phyloP scores from a whole-genome alignment of 495 filamentous ascomycete species.

The Gamarada debralockiae region DNA sequence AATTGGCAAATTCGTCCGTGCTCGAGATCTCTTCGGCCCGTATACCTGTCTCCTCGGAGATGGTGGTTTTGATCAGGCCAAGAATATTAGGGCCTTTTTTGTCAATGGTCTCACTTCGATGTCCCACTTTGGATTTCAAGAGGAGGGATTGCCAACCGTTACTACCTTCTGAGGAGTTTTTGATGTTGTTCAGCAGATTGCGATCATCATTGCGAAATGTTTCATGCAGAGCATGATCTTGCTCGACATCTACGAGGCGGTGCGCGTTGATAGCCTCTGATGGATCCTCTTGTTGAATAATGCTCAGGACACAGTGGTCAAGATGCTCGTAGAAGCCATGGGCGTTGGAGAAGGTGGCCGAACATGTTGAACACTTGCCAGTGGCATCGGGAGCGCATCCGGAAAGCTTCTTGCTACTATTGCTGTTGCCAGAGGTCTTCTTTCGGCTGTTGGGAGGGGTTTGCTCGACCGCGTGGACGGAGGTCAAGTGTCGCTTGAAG shows the following conservation, averaged over 20 bases:
- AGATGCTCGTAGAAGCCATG: slow-evolving; percentile 99
- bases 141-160: no score
- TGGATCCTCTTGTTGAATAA: slow-evolving; percentile 96
- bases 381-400: slow-evolving; percentile 70
- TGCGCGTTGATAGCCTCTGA: slow-evolving; percentile 93
- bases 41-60: no score
- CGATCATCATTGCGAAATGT: slow-evolving; percentile 83
- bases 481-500: slow-evolving; percentile 95
- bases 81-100: no score
- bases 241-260: slow-evolving; percentile 73
- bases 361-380: slow-evolving; percentile 96
- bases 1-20: no score
- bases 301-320: slow-evolving; percentile 96
- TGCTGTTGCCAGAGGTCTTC: slow-evolving; percentile 37
- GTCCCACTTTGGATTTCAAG: no score
- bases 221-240: slow-evolving; percentile 76
- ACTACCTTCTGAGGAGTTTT: no score
- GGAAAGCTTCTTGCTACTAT: slow-evolving; percentile 50
- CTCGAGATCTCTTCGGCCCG: no score
- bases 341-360: slow-evolving; percentile 83
- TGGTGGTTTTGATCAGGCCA: no score
- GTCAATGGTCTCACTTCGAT: no score
- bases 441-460: slow-evolving; percentile 93
- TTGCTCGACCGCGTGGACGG: slow-evolving; percentile 93
- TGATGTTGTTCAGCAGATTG: no score